Conservation (phyloP, 768 basidiomycete genomes). For the Mycena capillaripes region DNA sequence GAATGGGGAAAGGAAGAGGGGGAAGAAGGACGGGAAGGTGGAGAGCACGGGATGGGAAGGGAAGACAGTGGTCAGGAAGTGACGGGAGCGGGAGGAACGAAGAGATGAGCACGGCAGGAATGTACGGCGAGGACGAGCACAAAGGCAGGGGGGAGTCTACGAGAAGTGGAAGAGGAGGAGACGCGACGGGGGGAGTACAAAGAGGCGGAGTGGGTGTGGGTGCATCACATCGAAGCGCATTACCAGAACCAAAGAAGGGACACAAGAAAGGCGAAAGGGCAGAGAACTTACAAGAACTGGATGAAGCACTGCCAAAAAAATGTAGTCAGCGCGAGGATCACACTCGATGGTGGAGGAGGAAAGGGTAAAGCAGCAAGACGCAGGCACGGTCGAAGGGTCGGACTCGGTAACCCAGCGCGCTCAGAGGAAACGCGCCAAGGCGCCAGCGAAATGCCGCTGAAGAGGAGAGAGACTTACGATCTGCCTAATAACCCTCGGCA, state of each 20-base stretch:
- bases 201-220: neutral
- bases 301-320: constrained; percentile 66
- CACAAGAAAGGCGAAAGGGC: neutral
- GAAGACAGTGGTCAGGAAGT: too few species aligned
- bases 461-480: constrained; percentile 68
- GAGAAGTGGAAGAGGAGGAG: neutral
- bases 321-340: neutral
- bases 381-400: too few species aligned
- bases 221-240: too few species aligned
- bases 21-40: neutral
- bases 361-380: neutral
- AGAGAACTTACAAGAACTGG: constrained; percentile 78
- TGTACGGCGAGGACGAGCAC: neutral
- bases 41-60: too few species aligned
- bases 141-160: neutral
- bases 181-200: constrained; percentile 10
- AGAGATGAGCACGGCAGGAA: neutral
- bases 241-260: too few species aligned
- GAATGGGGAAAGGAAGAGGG: neutral
- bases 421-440: too few species aligned
- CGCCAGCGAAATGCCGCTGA: too few species aligned
- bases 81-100: too few species aligned
- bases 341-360: neutral
- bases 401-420: too few species aligned
- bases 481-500: constrained; percentile 82